Conservation (phyloP, 768 basidiomycete species). For the Phaffia australis region DNA sequence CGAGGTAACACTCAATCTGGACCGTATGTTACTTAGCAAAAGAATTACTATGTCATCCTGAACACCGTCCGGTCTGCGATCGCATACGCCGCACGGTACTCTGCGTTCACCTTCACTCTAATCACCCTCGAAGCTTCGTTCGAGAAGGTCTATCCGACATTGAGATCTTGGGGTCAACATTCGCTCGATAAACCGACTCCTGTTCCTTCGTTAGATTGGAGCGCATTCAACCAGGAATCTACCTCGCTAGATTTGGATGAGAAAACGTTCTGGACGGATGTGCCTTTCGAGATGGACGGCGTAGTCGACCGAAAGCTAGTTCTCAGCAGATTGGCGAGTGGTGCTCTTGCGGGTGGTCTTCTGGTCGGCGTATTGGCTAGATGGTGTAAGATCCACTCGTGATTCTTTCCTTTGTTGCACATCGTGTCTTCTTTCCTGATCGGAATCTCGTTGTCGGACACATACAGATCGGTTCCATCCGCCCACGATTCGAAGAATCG, state of each 20-base stretch:
- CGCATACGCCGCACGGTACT: neutral
- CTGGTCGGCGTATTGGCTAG: neutral
- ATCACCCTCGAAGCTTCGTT: conserved; percentile 3
- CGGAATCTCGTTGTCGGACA: neutral
- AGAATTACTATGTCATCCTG: conserved; percentile 3
- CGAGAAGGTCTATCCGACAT: neutral
- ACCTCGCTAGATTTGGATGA: neutral
- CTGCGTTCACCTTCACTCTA: neutral
- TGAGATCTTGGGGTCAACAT: neutral
- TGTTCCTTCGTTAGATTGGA: too few species aligned
- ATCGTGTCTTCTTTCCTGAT: neutral
- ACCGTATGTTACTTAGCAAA: conserved; percentile 1
- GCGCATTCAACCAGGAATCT: neutral
- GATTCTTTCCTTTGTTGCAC: neutral
- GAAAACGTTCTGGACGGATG: neutral
- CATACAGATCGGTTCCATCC: conserved; percentile 10
- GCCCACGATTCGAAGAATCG: neutral
- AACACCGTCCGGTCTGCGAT: neutral
- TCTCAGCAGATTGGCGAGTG: neutral
- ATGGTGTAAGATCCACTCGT: neutral
- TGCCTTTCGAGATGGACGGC: neutral
- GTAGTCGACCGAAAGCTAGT: neutral
- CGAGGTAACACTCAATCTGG: neutral
- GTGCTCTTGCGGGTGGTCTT: neutral
- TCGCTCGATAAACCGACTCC: too few species aligned